Base-by-base conservation (phyloP, 2,329 filamentous ascomycete species). In the Fusarium compactum region DNA sequence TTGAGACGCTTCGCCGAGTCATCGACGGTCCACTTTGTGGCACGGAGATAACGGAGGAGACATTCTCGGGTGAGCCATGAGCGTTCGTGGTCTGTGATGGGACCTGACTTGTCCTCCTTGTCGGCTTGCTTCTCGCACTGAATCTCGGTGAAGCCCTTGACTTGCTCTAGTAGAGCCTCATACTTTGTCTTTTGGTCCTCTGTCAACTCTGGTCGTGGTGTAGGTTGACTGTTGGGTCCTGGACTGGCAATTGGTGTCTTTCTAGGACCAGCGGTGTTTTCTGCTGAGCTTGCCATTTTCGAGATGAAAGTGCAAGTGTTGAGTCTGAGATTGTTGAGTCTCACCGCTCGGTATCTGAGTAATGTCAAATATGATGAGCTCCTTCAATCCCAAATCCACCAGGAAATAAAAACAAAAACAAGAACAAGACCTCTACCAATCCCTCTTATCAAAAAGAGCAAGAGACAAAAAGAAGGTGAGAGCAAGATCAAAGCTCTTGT, bases 51-150 rank as follows among this genome's bases (percentile, higher is more conserved):
- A 73, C 96, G 92, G 43, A 98, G 86, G 18, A 99, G 86, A 78
- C 95, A 98, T 79, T 99, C 96, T 71, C 90, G 89, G 15, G 95
- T 97, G 72, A 99, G 87, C 90, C 94, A 99, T 83, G 96, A 89
- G 76, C 89, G 91, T 82, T 99, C 96, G 53, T 85, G 83, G 62
- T 97, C 94, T 53, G 89, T 90, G 62, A 98, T 82, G 3, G 93
- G 89, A 4, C 88, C 88, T 11, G 79, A 86, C 66, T 86, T 85
- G 67, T 80, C 91, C 72, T 87, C 87, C 9, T 83, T 76, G 12
- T 72, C 69, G 58, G 62, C 65, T 25, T 70, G 58, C 22, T 89
- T 89, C 43, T 87, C 88, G 72, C 79, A 80, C 34, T 72, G 69
- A 27, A 97, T 82, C 12, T 90, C 89, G 15, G 87, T 89, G 92